phyloP scores from a whole-genome alignment of 805 yeast species.

The Blastobotrys robertii region DNA sequence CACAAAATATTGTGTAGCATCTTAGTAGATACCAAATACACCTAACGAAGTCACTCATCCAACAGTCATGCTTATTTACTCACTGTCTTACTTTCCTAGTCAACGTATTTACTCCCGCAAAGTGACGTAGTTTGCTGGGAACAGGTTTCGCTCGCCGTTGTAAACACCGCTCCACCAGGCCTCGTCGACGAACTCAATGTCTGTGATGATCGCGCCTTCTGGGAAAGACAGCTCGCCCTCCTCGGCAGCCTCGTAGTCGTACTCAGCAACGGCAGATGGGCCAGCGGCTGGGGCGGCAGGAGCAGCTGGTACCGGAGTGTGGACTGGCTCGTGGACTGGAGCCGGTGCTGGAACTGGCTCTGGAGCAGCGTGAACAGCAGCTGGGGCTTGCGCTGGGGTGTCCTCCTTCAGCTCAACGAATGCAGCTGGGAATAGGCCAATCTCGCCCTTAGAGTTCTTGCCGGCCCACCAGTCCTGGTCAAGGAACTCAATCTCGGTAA shows the following conservation, averaged over 20 bases:
- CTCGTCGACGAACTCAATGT: constrained; percentile 82
- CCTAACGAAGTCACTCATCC: not conserved
- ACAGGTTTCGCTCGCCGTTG: constrained; percentile 69
- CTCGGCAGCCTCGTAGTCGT: constrained; percentile 82
- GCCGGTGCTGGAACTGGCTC: constrained; percentile 12
- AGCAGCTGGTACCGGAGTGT: constrained; percentile 11
- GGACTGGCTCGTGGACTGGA: constrained; percentile 12
- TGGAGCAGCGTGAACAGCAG: constrained; percentile 13
- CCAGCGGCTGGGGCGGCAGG: constrained; percentile 21
- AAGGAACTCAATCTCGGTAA: constrained; percentile 55
- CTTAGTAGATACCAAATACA: too few relatives aligned
- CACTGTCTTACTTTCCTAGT: not conserved
- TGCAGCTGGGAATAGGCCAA: constrained; percentile 86
- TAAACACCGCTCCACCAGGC: constrained; percentile 96
- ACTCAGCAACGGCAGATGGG: constrained; percentile 53
- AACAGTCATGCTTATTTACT: not conserved
- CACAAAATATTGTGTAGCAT: not conserved
- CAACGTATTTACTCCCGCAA: constrained; percentile 12
- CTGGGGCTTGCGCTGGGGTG: constrained; percentile 14
- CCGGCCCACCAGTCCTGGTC: constrained; percentile 94
- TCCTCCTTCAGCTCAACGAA: constrained; percentile 48
- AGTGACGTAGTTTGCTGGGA: constrained; percentile 83
- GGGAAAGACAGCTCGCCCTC: constrained; percentile 80
- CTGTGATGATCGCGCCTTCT: constrained; percentile 73
- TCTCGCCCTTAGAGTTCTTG: constrained; percentile 56